A percentile compares a stretch with the other conserved stretches of the same genome.
These are phyloP conservation scores for Mytilinidion resinicola DNA, from an alignment of 495 filamentous ascomycete genomes.

Conservation along the genomic window DNA sequence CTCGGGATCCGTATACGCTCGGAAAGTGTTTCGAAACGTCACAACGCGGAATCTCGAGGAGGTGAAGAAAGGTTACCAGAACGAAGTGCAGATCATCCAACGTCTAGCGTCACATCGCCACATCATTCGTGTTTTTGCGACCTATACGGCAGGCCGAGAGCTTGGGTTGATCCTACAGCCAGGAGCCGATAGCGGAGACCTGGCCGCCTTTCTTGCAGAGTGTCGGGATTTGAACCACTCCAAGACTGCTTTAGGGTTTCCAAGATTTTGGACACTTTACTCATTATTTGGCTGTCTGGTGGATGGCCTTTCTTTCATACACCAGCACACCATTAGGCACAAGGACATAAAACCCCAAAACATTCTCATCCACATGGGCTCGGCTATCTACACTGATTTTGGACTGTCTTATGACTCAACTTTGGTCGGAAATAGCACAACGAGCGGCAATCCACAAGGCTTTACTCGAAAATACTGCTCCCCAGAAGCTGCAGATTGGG, in stretches of 20 bases:
- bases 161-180: constrained; percentile 13
- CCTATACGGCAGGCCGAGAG: constrained; percentile 8
- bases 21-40: constrained; percentile 11
- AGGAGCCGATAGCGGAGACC: constrained; percentile 16
- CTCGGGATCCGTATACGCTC: constrained; percentile 2
- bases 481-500: constrained; percentile 12
- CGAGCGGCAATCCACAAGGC: neutral
- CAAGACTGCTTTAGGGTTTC: too few relatives aligned
- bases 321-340: constrained; percentile 12
- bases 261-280: neutral
- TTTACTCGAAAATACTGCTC: constrained; percentile 7
- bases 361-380: constrained; percentile 12
- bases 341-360: constrained; percentile 20
- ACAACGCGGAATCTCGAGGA: neutral
- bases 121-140: constrained; percentile 15
- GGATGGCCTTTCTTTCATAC: constrained; percentile 12
- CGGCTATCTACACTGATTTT: constrained; percentile 15
- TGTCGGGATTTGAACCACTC: neutral
- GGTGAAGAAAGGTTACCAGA: neutral
- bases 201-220: constrained; percentile 2
- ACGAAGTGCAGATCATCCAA: constrained; percentile 12
- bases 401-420: constrained; percentile 9
- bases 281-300: constrained; percentile 15
- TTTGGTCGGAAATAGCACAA: neutral
- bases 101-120: constrained; percentile 12